These are phyloP conservation scores for Pythium insidiosum DNA, from an alignment of 352 stramenopile genomes.

Conservation along the genomic window DNA sequence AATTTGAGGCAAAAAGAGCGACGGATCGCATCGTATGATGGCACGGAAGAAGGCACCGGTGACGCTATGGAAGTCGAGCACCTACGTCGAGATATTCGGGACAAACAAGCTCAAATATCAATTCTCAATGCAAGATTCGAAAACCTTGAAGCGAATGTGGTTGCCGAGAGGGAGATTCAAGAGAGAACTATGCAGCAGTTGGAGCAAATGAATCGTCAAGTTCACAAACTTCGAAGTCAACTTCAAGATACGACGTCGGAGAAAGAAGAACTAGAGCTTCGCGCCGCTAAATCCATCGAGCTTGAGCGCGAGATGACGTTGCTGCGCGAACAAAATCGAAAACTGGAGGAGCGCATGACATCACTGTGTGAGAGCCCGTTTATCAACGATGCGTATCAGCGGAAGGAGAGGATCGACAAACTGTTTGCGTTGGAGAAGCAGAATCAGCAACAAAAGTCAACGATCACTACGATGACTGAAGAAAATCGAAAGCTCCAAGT, in stretches of 20 bases:
- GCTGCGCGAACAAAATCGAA: constrained; percentile 74
- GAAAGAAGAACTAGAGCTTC: constrained; percentile 71
- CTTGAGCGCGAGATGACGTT: constrained; percentile 73
- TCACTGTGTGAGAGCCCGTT: constrained; percentile 90
- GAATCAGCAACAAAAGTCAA: constrained; percentile 65
- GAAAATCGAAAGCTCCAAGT: constrained; percentile 79
- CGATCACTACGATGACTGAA: constrained; percentile 57
- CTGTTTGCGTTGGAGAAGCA: constrained; percentile 81
- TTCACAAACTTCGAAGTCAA: constrained; percentile 82
- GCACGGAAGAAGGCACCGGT: no score
- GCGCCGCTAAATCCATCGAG: constrained; percentile 51
- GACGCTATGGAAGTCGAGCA: no score
- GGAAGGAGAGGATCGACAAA: constrained; percentile 81
- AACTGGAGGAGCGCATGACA: constrained; percentile 87
- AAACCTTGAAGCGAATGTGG: constrained; percentile 76
- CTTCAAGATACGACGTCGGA: constrained; percentile 72
- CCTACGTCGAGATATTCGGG: constrained; percentile 65
- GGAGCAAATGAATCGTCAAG: constrained; percentile 88
- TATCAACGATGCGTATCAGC: constrained; percentile 88
- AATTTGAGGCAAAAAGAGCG: neutral
- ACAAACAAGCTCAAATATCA: constrained; percentile 72
- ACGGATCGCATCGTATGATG: neutral
- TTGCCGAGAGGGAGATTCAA: constrained; percentile 84
- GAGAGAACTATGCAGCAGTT: constrained; percentile 83
- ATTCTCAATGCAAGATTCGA: constrained; percentile 88